Evolutionary conservation across 768 basidiomycete genomes (phyloP).

Genomic region (Mycena chlorophos): DNA sequence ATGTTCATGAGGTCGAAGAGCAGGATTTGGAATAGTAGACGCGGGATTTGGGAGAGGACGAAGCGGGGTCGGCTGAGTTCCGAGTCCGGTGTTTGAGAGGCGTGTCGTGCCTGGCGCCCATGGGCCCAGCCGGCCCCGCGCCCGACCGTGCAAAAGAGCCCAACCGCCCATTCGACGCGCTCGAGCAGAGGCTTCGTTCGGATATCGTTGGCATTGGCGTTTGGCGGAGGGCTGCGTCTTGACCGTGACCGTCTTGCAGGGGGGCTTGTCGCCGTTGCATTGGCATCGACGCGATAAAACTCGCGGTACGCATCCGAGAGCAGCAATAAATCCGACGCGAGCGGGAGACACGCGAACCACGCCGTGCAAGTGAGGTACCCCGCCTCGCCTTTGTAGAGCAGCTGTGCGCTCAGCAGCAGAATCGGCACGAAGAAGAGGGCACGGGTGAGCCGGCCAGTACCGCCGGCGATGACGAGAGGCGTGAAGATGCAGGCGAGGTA

Average conservation of each 20-base stretch:
- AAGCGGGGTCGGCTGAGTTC: neutral
- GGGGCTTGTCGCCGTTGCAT: too few relatives aligned
- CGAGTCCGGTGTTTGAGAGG: neutral
- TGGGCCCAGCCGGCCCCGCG: conserved; percentile 17
- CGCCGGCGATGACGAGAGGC: neutral
- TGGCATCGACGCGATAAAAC: conserved; percentile 1
- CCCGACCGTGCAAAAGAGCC: neutral
- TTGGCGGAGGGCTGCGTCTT: neutral
- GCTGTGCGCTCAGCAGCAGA: conserved; percentile 7
- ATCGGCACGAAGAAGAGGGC: conserved; percentile 12
- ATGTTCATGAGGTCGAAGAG: conserved; percentile 13
- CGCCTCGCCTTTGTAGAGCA: conserved; percentile 4
- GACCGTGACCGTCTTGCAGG: neutral
- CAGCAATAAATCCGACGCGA: conserved; percentile 17
- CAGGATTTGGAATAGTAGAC: neutral
- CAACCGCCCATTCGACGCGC: conserved; percentile 11
- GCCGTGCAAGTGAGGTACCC: conserved; percentile 10
- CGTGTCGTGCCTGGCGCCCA: conserved; percentile 6
- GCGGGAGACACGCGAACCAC: conserved; percentile 8
- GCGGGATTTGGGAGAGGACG: neutral
- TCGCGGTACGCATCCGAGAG: conserved; percentile 18
- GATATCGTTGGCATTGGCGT: too few relatives aligned
- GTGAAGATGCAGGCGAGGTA: conserved; percentile 4
- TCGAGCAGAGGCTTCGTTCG: neutral
- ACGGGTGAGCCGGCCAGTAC: conserved; percentile 1